Evolutionary conservation across 1,284 basidiomycete genomes (phyloP).

Genomic region (Irpex sp.): DNA sequence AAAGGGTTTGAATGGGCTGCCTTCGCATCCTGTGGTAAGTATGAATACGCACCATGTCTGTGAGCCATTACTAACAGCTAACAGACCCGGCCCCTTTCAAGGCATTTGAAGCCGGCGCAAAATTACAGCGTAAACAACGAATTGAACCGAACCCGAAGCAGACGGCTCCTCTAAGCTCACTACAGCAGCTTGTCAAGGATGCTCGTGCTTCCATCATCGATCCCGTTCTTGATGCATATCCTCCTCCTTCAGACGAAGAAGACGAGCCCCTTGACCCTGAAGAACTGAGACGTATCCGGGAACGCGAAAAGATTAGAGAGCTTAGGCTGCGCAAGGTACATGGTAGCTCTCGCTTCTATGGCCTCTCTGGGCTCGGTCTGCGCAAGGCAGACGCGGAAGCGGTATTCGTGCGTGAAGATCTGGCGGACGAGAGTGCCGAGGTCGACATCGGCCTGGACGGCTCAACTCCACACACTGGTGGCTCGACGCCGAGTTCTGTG

Average conservation of each 20-base stretch:
- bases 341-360: conserved; percentile 30
- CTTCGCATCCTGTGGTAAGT: conserved; percentile 55
- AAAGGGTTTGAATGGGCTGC: conserved; percentile 60
- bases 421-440: conserved; percentile 66
- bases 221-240: conserved; percentile 57
- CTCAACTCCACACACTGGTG: background rate
- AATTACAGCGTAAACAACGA: conserved; percentile 28
- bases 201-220: conserved; percentile 64
- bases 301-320: conserved; percentile 62
- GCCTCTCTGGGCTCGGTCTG: conserved; percentile 35
- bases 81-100: conserved; percentile 54
- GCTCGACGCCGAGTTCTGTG: conserved; percentile 18
- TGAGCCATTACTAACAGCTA: conserved; percentile 4
- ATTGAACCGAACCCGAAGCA: conserved; percentile 48
- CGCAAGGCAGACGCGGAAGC: conserved; percentile 34
- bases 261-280: conserved; percentile 47
- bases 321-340: conserved; percentile 61
- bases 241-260: conserved; percentile 46
- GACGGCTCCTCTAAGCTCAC: conserved; percentile 58
- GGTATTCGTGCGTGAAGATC: conserved; percentile 62
- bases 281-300: conserved; percentile 48
- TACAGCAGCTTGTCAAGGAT: conserved; percentile 68
- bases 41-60: background rate
- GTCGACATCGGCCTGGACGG: conserved; percentile 54
- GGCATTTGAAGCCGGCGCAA: conserved; percentile 44